These are phyloP conservation scores for Talaromyces marneffei DNA, from an alignment of 2,329 filamentous ascomycete species.

Conservation along the genomic window DNA sequence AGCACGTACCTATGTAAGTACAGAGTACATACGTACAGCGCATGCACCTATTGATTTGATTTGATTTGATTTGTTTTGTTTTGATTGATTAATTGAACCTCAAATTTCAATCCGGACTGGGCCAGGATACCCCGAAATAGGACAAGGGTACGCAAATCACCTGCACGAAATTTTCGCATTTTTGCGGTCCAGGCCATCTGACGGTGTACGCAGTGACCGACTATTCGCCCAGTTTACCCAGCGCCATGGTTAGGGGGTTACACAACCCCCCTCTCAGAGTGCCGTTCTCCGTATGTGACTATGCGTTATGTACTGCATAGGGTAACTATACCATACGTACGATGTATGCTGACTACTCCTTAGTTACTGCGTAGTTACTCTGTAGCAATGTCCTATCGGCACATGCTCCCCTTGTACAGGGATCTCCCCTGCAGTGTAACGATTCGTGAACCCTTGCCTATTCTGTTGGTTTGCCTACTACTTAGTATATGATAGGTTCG, in stretches of 20 bases:
- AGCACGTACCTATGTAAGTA: too few species aligned
- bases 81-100: neutral
- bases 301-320: too few species aligned
- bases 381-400: neutral
- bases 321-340: too few species aligned
- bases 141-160: neutral
- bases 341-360: neutral
- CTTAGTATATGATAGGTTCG: constrained; percentile 7
- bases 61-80: too few species aligned
- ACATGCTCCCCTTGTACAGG: neutral
- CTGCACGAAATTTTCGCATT: neutral
- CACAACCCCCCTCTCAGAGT: too few species aligned
- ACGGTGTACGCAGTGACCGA: too few species aligned
- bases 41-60: neutral
- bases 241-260: neutral
- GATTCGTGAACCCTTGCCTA: neutral
- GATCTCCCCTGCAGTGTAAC: neutral
- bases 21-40: neutral
- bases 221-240: neutral
- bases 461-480: neutral
- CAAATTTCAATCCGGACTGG: constrained; percentile 3
- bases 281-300: too few species aligned
- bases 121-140: neutral
- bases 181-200: neutral
- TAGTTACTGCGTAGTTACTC: neutral